These are phyloP conservation scores for Keithomyces neogunnii DNA, from an alignment of 2,329 filamentous ascomycete species.

Conservation along the genomic window DNA sequence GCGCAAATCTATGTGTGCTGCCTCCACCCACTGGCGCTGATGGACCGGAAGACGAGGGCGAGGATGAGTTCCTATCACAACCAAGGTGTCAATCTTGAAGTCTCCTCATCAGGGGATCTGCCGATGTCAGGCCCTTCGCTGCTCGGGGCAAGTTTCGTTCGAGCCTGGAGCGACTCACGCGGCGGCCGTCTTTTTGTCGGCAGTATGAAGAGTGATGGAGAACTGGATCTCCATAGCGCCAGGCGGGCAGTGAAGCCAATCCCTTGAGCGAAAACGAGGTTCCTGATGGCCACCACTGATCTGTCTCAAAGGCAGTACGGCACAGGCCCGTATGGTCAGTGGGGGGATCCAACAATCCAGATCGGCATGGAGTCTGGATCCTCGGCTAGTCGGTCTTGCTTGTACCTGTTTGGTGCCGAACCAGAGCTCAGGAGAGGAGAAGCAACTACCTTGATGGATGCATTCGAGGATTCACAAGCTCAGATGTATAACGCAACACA, in stretches of 20 bases:
- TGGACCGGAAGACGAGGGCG: background rate
- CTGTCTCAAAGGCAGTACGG: background rate
- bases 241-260: background rate
- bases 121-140: background rate
- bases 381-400: no score
- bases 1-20: conserved; percentile 28
- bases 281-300: background rate
- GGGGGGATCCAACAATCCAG: background rate
- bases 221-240: conserved; percentile 30
- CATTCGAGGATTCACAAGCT: no score
- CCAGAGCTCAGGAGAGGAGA: no score
- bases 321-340: background rate
- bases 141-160: background rate
- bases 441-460: no score
- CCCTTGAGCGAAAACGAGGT: background rate
- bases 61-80: background rate
- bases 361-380: no score
- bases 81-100: background rate
- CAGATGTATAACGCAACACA: no score
- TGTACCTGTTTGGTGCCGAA: no score
- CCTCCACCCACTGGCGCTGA: conserved; percentile 12
- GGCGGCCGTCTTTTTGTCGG: conserved; percentile 11
- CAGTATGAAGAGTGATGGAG: conserved; percentile 20
- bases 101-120: background rate
- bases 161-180: conserved; percentile 14